phyloP scores from a whole-genome alignment of 2,329 filamentous ascomycete species.

The Phialocephala sp. region DNA sequence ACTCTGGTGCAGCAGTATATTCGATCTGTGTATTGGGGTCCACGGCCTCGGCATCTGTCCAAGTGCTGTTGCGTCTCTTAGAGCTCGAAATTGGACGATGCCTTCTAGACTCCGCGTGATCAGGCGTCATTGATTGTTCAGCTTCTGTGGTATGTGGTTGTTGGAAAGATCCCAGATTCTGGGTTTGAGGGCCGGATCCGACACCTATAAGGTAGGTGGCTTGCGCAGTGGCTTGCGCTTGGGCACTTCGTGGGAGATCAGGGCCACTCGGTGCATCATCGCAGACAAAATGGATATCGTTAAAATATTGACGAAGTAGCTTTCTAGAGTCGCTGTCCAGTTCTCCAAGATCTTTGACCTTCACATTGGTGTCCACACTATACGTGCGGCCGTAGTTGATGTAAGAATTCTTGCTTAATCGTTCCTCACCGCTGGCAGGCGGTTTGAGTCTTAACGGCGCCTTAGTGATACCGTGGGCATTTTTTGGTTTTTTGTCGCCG shows the following conservation, averaged over 20 bases:
- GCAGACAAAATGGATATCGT: slow-evolving; percentile 7
- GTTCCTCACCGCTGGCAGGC: slow-evolving; percentile 14
- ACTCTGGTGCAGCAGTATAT: neutral
- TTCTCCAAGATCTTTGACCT: slow-evolving; percentile 35
- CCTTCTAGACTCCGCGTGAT: too few relatives aligned
- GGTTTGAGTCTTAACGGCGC: slow-evolving; percentile 28
- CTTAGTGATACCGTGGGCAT: slow-evolving; percentile 23
- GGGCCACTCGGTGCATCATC: slow-evolving; percentile 15
- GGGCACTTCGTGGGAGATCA: neutral
- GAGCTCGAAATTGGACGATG: too few relatives aligned
- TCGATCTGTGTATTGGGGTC: neutral
- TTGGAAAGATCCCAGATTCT: too few relatives aligned
- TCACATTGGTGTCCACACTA: slow-evolving; percentile 35
- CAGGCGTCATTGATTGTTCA: too few relatives aligned
- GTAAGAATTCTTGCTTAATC: slow-evolving; percentile 26
- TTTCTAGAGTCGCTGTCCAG: slow-evolving; percentile 30
- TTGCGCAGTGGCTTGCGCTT: neutral
- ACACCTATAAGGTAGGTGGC: slow-evolving; percentile 12
- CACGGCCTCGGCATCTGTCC: neutral
- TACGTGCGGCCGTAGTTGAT: slow-evolving; percentile 35
- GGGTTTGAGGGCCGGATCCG: too few relatives aligned
- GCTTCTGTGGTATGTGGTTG: too few relatives aligned
- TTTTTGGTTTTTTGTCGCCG: slow-evolving; percentile 16
- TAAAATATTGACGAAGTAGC: slow-evolving; percentile 22
- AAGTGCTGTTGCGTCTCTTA: neutral